Percentiles rank a stretch among this genome's conserved stretches.
Evolutionary conservation across 2,329 filamentous ascomycete species (phyloP).

Genomic region (Penicillium sp.): DNA sequence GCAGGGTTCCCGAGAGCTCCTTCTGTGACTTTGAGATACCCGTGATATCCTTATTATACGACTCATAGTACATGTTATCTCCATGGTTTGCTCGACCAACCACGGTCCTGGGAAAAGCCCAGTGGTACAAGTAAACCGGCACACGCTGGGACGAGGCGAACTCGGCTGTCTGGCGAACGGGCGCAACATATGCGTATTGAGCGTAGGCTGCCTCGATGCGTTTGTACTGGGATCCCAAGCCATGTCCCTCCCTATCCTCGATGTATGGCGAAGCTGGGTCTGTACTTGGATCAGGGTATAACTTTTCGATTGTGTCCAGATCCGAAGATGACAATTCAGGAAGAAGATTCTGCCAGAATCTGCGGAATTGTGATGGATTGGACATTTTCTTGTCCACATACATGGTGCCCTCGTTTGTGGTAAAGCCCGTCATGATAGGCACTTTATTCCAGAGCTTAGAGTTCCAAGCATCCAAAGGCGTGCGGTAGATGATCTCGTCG

Average conservation of each 20-base stretch:
- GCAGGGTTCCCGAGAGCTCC: constrained; percentile 45
- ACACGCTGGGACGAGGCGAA: constrained; percentile 37
- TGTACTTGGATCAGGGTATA: constrained; percentile 63
- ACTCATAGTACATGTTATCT: constrained; percentile 54
- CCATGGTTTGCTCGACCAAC: constrained; percentile 51
- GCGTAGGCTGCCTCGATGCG: constrained; percentile 53
- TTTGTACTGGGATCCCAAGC: constrained; percentile 55
- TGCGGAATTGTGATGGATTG: constrained; percentile 55
- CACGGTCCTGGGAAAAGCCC: constrained; percentile 52
- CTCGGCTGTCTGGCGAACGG: constrained; percentile 50
- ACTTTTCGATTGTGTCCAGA: constrained; percentile 54
- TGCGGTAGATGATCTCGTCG: constrained; percentile 58
- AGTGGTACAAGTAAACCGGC: constrained; percentile 56
- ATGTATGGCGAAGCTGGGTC: constrained; percentile 31
- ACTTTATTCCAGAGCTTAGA: constrained; percentile 56
- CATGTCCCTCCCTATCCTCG: constrained; percentile 25
- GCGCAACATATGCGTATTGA: constrained; percentile 53
- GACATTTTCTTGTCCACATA: constrained; percentile 60
- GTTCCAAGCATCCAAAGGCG: constrained; percentile 63
- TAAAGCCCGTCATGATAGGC: constrained; percentile 69
- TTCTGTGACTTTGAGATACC: constrained; percentile 43
- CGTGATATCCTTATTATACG: constrained; percentile 39
- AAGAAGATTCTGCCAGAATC: constrained; percentile 64
- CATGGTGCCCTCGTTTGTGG: constrained; percentile 66
- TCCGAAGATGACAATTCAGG: constrained; percentile 58